Base-by-base conservation (phyloP, 2,329 filamentous ascomycete species). In the Fusarium buharicum region DNA sequence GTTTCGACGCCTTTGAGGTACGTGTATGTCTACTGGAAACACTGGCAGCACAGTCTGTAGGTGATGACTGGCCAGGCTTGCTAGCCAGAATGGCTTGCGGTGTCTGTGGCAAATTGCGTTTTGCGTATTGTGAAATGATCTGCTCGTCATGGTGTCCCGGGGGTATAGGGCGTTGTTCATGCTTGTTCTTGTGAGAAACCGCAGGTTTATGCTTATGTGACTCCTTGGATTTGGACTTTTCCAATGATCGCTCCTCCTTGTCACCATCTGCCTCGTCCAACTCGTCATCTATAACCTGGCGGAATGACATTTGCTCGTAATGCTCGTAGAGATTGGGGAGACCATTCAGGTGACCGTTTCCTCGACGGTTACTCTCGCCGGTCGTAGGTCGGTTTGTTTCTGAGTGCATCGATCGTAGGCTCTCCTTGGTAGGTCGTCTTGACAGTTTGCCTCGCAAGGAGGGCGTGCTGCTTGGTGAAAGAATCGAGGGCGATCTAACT, bases 301-400 rank as follows among this genome's bases (percentile, higher is more conserved):
- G 79, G 53, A 84, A 81, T 0, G 82, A 81, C 76, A 81, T 82
- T 62, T 84, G 79, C 69, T 86, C 84, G 66, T 87, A 86, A 66
- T 86, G 83, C 51, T 84, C 76, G 66, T 86, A 86, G 4, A 87
- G 74, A 48, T 81, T 80, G 38, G 82, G 77, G 18, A 85, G 70
- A 3, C 79, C 79, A 14, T 75, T 72, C 3, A 76, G 66, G 73
- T 74, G 64, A 40, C 66, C 46, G 28, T 62, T 59, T 10, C 38
- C 53, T 45, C 65, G 63, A 22, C 55, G 68, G 16, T 59, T 70
- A 28, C 68, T 68, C 2, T 73, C 73, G 45, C 59, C 69, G 4
- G 72, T 72, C 13, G 53, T 66, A 40, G 72, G 60, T 39, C 66
- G 66, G 13, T 50, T 55, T 14, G 55, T 27, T 27, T 72, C 68